Evolutionary conservation across 2,329 filamentous ascomycete genomes (phyloP), one percentile per base, ranked within the genome.

Genomic region (Stromatinia cepivora): DNA sequence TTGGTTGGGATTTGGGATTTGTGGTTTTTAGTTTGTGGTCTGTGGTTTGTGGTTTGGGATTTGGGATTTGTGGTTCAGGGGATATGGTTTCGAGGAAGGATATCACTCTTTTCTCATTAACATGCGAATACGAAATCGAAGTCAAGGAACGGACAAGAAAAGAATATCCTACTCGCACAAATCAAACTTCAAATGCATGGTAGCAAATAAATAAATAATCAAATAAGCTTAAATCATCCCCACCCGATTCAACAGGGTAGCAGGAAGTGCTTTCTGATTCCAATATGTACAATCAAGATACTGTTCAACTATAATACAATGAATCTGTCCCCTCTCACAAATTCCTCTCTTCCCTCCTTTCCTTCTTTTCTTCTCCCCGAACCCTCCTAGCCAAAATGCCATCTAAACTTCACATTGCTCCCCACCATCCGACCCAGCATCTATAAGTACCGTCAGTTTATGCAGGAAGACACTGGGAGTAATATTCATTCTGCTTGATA

Each of bases 201-300:
- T 36, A n/a, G 17, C 22, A 11, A 56, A 25, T 15, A 17, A 10
- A 39, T 22, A 56, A 9, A 22, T 10, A 13, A 36, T n/a, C 4
- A 7, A n/a, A 56, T n/a, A 36, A 56, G 45, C 28, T 42, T 61
- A 10, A 62, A 62, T 62, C 28, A 62, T 36, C 59, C 42, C 20
- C 28, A 22, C 45, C 45, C 28, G 28, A 34, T 25, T 36, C 58
- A 62, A 62, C 7, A 25, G 59, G 28, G 42, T 13, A 17, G 45
- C 3, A 59, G 28, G 28, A 62, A 50, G 45, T 50, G 11, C 36
- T 28, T 62, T 50, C 13, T 48, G n/a, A n/a, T 48, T 50, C 28
- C 28, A 50, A 36, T 62, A 62, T 50, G 34, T 62, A 62, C 59
- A 62, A 36, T 62, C 11, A 62, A 50, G 59, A 36, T 62, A n/a